Base-by-base conservation (phyloP, 192 early-diverging fungal genomes). In the Coemansia guatemalensis region DNA sequence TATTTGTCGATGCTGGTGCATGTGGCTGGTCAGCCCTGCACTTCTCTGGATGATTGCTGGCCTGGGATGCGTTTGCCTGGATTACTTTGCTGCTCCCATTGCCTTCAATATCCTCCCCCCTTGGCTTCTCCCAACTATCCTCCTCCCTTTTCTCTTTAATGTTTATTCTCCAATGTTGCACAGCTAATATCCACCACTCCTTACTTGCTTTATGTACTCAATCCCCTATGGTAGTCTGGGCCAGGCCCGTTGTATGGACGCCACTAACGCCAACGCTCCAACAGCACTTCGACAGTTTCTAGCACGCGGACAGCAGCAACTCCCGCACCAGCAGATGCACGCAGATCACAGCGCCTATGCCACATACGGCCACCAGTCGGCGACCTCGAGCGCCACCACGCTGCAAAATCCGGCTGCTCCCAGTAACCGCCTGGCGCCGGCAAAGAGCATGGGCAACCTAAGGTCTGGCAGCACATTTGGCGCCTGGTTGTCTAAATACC, bases 401-500 rank as follows among this genome's bases (percentile, higher is more conserved):
- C 56, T 78, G 33, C 69, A 78, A 58, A 55, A 53, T 9, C 53
- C 62, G 3, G 48, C 68, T 20, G 52, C 22, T 26, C 14, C 27
- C 21, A 60, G 17, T 55, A 62, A 4, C 9, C 70, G 49, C 58
- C 67, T 78, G 47, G 49, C 58, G 5, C 44, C 70, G 5, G 60
- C 75, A 7, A 73, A 73, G 50, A 78, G 75, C 64, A 68, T 64
- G 23, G 59, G 72, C 29, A 80, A 74, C 39, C 64, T 78, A 26
- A 68, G 64, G 47, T 65, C 75, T 5, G 70, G 75, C 55, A 64
- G 77, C 50, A 32, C 71, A n/a, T 54, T 80, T 33, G 72, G 77
- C 26, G 72, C 72, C 1, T 80, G 77, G 77, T 66, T 80, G 47
- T 70, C 77, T 51, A 71, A 70, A 58, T 69, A 80, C 71, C 51